These are phyloP conservation scores for Aphanomyces cochlioides DNA, from an alignment of 352 stramenopile genomes.

Conservation along the genomic window DNA sequence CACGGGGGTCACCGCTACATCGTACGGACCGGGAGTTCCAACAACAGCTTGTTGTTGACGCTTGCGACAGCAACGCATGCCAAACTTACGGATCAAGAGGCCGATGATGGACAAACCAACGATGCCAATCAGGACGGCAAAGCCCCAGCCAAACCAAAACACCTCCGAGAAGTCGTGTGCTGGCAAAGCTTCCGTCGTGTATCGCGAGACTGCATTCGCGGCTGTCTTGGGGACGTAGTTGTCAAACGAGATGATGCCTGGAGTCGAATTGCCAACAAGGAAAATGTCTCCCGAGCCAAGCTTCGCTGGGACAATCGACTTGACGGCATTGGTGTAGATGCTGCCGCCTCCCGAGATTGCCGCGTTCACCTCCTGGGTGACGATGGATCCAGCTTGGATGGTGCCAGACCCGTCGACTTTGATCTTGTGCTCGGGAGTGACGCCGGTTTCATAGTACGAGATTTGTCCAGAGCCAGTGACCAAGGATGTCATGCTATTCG, in stretches of 20 bases:
- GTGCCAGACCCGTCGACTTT: background rate
- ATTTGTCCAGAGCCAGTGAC: constrained; percentile 2
- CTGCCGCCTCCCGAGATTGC: background rate
- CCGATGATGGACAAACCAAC: background rate
- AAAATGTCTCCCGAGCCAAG: background rate
- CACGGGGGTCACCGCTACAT: constrained; percentile 1
- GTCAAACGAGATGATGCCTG: background rate
- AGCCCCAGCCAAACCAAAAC: background rate
- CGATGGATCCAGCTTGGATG: background rate
- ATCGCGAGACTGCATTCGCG: background rate
- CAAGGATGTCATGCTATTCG: background rate
- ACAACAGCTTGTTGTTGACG: background rate
- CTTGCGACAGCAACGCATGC: background rate
- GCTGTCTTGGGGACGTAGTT: background rate
- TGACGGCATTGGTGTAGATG: background rate
- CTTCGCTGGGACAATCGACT: background rate
- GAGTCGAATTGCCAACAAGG: background rate
- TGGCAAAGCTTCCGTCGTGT: background rate
- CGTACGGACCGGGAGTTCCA: background rate
- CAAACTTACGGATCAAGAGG: background rate
- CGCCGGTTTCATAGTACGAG: background rate
- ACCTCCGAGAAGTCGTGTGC: background rate
- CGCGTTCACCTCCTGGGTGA: background rate
- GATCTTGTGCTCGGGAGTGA: background rate
- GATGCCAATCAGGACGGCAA: background rate